phyloP scores from a whole-genome alignment of 768 basidiomycete species.

The Auricularia heimuer region DNA sequence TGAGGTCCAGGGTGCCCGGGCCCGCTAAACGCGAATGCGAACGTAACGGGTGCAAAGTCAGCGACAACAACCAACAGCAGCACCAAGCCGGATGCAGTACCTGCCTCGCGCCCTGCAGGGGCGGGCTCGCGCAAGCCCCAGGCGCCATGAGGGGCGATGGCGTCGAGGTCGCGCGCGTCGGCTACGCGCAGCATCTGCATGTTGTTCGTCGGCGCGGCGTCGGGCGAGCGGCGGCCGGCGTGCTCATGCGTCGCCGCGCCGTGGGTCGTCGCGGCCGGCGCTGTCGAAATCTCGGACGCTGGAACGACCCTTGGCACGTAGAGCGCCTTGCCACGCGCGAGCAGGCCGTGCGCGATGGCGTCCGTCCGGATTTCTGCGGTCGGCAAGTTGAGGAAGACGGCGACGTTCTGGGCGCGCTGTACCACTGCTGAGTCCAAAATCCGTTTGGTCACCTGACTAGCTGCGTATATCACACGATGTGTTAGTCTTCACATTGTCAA shows the following conservation, averaged over 20 bases:
- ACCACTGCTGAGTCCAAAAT: slow-evolving; percentile 37
- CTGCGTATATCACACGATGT: too few species aligned
- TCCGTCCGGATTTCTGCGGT: slow-evolving; percentile 56
- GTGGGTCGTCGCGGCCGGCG: neutral
- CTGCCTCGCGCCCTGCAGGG: slow-evolving; percentile 20
- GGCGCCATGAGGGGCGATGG: slow-evolving; percentile 41
- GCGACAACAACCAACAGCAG: neutral
- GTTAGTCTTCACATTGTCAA: too few species aligned
- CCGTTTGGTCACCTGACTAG: too few species aligned
- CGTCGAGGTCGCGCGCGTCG: slow-evolving; percentile 43
- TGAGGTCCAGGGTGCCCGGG: slow-evolving; percentile 44
- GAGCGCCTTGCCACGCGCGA: slow-evolving; percentile 49
- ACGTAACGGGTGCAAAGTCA: slow-evolving; percentile 4
- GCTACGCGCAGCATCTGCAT: slow-evolving; percentile 66
- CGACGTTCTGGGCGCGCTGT: slow-evolving; percentile 36
- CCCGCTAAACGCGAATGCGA: slow-evolving; percentile 27
- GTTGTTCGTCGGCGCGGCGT: slow-evolving; percentile 12
- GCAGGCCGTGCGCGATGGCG: slow-evolving; percentile 38
- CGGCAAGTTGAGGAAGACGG: slow-evolving; percentile 80
- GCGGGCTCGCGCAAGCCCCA: slow-evolving; percentile 75
- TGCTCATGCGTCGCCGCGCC: neutral
- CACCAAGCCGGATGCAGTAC: slow-evolving; percentile 11
- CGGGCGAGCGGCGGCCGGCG: neutral
- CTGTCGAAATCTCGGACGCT: slow-evolving; percentile 20
- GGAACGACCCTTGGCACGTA: slow-evolving; percentile 59